These are phyloP conservation scores for Thinopyrum elongatum DNA, from an alignment of 176 grass and related monocot species.

Conservation along the genomic window DNA sequence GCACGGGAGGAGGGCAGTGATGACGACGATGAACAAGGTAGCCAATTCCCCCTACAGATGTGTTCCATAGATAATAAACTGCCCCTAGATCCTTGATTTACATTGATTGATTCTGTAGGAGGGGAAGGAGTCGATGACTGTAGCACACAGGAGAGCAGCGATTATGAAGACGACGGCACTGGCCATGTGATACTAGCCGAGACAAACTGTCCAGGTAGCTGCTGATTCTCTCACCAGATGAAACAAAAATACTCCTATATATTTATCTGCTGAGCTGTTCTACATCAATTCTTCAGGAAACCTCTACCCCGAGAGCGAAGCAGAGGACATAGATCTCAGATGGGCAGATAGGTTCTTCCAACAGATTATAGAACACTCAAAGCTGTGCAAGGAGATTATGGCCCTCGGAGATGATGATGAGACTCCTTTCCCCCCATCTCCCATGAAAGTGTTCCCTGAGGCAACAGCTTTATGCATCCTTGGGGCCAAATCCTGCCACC, in stretches of 20 bases:
- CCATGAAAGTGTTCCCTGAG: background rate
- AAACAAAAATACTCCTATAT: background rate
- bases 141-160: background rate
- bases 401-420: background rate
- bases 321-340: background rate
- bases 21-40: background rate
- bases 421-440: background rate
- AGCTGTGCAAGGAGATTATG: background rate
- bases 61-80: background rate
- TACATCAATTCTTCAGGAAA: background rate
- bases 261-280: background rate
- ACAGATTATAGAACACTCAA: background rate
- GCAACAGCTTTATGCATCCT: background rate
- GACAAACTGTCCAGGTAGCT: conserved; percentile 10
- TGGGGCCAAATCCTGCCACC: background rate
- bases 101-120: background rate
- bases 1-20: background rate
- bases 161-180: background rate
- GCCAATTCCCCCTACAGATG: background rate
- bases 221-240: background rate
- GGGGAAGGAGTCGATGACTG: background rate
- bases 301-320: background rate
- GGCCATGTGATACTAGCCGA: background rate
- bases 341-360: background rate
- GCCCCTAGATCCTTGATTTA: background rate